These are phyloP conservation scores for Apiosordaria backusii DNA, from an alignment of 495 filamentous ascomycete genomes.

Conservation along the genomic window DNA sequence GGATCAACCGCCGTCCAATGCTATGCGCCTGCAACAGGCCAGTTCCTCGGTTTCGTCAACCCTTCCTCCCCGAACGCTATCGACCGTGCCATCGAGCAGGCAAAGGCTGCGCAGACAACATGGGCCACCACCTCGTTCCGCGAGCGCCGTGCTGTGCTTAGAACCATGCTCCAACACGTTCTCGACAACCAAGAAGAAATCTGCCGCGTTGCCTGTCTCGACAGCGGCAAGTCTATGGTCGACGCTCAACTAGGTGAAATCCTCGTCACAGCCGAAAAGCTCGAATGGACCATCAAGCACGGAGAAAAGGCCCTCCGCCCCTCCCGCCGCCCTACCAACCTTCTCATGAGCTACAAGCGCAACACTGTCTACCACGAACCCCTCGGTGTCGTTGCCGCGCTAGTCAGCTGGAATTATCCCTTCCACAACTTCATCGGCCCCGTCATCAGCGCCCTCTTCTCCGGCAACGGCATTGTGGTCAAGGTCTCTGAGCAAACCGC, in stretches of 20 bases:
- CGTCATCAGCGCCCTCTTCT: constrained; percentile 83
- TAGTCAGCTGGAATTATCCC: constrained; percentile 94
- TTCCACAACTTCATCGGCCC: constrained; percentile 95
- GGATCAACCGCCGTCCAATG: constrained; percentile 68
- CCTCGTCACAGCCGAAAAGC: constrained; percentile 86
- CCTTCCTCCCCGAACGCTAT: constrained; percentile 75
- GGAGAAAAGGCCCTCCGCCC: constrained; percentile 78
- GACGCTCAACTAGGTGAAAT: constrained; percentile 94
- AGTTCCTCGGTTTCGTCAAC: constrained; percentile 74
- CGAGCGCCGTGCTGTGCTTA: constrained; percentile 74
- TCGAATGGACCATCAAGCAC: constrained; percentile 90
- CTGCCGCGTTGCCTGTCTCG: constrained; percentile 79
- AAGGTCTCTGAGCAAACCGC: constrained; percentile 93
- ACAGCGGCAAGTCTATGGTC: constrained; percentile 95
- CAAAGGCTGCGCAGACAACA: constrained; percentile 68
- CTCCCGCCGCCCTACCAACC: constrained; percentile 69
- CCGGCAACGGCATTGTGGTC: constrained; percentile 88
- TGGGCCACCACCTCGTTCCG: constrained; percentile 80
- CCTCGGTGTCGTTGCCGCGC: constrained; percentile 84
- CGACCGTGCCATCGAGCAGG: constrained; percentile 71
- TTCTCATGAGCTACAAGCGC: constrained; percentile 93
- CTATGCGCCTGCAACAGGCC: constrained; percentile 87
- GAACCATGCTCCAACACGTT: constrained; percentile 75
- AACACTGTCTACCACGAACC: constrained; percentile 91
- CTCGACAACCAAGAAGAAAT: constrained; percentile 89